Conservation (phyloP, 2,329 filamentous ascomycete genomes). For the Calonectria pauciramosa region DNA sequence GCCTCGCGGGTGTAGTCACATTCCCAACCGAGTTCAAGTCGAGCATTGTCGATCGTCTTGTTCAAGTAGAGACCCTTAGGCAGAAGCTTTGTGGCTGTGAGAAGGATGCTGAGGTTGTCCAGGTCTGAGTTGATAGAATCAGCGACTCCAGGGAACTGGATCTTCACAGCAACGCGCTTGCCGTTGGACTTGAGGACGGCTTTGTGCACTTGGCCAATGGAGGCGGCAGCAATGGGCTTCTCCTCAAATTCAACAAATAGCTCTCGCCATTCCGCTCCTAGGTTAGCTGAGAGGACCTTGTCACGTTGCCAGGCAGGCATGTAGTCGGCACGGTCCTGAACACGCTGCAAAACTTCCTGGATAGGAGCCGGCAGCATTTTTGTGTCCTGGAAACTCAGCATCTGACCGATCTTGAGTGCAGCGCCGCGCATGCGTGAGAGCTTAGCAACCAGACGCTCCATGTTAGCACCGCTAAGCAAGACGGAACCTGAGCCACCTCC, state of each 20-base stretch:
- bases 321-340: conserved; percentile 97
- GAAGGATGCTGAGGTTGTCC: conserved; percentile 90
- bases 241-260: conserved; percentile 90
- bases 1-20: conserved; percentile 96
- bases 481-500: conserved; percentile 78
- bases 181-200: conserved; percentile 83
- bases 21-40: conserved; percentile 94
- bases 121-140: conserved; percentile 97
- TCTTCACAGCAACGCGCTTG: conserved; percentile 89
- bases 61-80: conserved; percentile 94
- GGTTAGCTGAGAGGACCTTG: conserved; percentile 81
- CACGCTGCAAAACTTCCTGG: conserved; percentile 90
- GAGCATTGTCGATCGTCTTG: conserved; percentile 96
- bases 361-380: conserved; percentile 93
- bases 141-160: conserved; percentile 97
- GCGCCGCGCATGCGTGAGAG: conserved; percentile 97
- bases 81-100: conserved; percentile 90
- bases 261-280: conserved; percentile 87
- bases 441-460: conserved; percentile 93
- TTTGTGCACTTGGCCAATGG: conserved; percentile 95
- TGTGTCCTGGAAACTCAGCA: conserved; percentile 98
- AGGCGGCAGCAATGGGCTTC: conserved; percentile 92
- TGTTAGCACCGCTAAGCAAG: conserved; percentile 89
- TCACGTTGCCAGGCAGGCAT: conserved; percentile 97
- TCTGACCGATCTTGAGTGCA: conserved; percentile 96